phyloP scores from a whole-genome alignment of 1,284 basidiomycete genomes.

The Papiliotrema flavescens region DNA sequence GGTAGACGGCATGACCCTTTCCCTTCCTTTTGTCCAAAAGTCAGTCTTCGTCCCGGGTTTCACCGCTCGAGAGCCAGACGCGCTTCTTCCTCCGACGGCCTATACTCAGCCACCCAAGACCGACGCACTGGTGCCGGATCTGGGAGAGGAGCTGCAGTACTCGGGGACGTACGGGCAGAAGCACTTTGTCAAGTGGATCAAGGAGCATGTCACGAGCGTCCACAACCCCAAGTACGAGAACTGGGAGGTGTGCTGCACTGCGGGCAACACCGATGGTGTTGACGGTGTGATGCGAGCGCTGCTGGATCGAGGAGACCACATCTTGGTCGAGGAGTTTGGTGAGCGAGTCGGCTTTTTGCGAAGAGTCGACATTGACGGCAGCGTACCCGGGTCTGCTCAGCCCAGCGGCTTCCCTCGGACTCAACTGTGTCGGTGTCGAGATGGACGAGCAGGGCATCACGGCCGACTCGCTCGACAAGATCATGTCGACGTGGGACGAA shows the following conservation, averaged over 20 bases:
- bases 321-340: constrained; percentile 45
- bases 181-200: constrained; percentile 30
- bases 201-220: constrained; percentile 28
- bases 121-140: constrained; percentile 25
- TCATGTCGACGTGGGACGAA: constrained; percentile 64
- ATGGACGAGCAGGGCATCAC: constrained; percentile 69
- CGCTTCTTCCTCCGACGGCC: constrained; percentile 20
- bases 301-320: constrained; percentile 32
- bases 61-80: constrained; percentile 15
- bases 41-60: constrained; percentile 37
- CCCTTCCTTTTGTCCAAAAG: constrained; percentile 32
- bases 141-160: constrained; percentile 36
- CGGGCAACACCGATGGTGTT: constrained; percentile 40
- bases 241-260: constrained; percentile 33
- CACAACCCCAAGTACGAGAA: constrained; percentile 29
- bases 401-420: constrained; percentile 52
- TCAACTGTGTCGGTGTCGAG: constrained; percentile 58
- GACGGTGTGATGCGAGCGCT: constrained; percentile 31
- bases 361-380: constrained; percentile 4
- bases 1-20: constrained; percentile 38
- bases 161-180: constrained; percentile 28
- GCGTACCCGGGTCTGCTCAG: constrained; percentile 58
- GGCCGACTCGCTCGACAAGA: constrained; percentile 56
- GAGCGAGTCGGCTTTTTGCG: background rate
- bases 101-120: constrained; percentile 22